Base-by-base conservation (phyloP, 805 yeast genomes). In the Saitoella complicata region DNA sequence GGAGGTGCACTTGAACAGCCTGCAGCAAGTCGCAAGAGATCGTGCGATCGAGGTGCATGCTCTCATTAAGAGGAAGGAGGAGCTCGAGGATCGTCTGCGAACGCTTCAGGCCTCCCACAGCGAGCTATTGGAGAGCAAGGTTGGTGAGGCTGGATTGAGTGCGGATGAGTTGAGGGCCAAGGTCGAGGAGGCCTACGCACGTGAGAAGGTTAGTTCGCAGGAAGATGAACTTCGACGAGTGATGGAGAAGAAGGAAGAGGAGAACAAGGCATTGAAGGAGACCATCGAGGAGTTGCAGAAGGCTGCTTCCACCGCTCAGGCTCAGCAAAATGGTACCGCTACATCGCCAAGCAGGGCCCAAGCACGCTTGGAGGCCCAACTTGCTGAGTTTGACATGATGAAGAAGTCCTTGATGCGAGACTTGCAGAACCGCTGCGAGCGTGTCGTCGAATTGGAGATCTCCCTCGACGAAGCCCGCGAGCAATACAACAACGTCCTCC, bases 381-480 rank as follows among this genome's bases (percentile, higher is more conserved):
- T 21, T 21, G 21, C 21, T 4, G 58, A 54, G 9, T 50, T 52
- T 37, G 55, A 56, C n/a, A 38, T 50, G 10, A 40, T 52, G 12
- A 58, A 58, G 42, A 46, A 50, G 32, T 49, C 56, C 31, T 48
- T 58, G 32, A 56, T 58, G 57, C 48, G 51, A 1, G 61, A 58
- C 33, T 47, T 58, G 10, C 58, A 58, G 39, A 56, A 53, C 8
- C 49, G 65, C 4, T 61, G 65, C 42, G 65, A 61, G 41, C 54
- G 62, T 5, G 56, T 62, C 31, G 62, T 63, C 33, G 69, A 64
- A 41, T 57, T 73, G 38, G 74, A 71, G 46, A 55, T 63, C 30
- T 61, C 64, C 38, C 61, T 73, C 30, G 72, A 65, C 36, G 53
- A 58, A 9, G 55, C 67, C 31, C 62, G 64, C 10, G 65, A 60